Evolutionary conservation across 1,139 yeast species (phyloP).

Genomic region (Magnusiomyces suaveolens): DNA sequence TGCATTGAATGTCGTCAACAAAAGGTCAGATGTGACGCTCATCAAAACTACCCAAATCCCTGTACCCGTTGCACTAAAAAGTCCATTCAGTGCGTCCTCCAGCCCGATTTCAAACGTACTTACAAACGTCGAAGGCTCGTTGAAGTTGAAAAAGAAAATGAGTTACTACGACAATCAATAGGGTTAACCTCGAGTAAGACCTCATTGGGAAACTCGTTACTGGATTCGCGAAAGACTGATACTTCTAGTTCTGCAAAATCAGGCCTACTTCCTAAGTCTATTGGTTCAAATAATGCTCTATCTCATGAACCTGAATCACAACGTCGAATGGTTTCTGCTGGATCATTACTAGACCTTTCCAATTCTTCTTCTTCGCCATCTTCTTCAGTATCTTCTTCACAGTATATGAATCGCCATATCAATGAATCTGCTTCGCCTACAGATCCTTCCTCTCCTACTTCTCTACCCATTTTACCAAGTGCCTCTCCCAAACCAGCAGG

Average conservation of each 20-base stretch:
- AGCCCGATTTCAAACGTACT: conserved; percentile 77
- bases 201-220: no score
- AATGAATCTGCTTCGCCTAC: not conserved
- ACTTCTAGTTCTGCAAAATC: no score
- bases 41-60: conserved; percentile 64
- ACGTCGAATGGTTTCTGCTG: conserved; percentile 18
- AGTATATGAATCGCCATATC: not conserved
- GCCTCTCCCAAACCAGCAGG: not conserved
- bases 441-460: not conserved
- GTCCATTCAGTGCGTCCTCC: conserved; percentile 57
- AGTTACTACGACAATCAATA: conserved; percentile 48
- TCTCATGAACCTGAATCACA: conserved; percentile 17
- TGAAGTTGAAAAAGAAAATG: conserved; percentile 71
- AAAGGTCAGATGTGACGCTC: conserved; percentile 82
- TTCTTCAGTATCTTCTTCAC: not conserved
- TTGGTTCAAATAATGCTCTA: no score
- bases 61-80: conserved; percentile 74
- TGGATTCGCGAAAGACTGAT: no score
- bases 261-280: no score
- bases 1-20: conserved; percentile 96
- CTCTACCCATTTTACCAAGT: not conserved
- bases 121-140: conserved; percentile 70
- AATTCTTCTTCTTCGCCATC: conserved; percentile 3
- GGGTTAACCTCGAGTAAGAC: conserved; percentile 26
- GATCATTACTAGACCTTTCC: conserved; percentile 11